phyloP scores from a whole-genome alignment of 225 moss, liverwort and hornwort species.

The Bryoerythrophyllum caledonicum region DNA sequence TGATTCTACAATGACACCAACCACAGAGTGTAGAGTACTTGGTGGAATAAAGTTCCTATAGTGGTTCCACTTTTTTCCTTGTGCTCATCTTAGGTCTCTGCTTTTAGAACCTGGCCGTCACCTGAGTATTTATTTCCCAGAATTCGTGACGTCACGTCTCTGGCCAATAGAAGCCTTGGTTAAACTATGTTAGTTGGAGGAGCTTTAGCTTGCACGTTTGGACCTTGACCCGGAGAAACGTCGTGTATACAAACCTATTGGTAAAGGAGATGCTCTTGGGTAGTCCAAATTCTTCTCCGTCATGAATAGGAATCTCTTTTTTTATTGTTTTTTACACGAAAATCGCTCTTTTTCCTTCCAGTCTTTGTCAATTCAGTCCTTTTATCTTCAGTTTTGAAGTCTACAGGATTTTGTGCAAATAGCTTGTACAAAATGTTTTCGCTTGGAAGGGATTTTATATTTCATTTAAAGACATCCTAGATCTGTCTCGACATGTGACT shows the following conservation, averaged over 20 bases:
- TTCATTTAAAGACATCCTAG: background rate
- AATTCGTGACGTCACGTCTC: constrained; percentile 13
- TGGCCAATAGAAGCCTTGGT: constrained; percentile 19
- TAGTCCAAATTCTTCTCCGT: constrained; percentile 15
- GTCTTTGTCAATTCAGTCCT: background rate
- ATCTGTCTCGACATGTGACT: background rate
- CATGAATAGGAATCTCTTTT: background rate
- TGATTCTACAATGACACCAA: constrained; percentile 28
- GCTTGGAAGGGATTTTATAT: background rate
- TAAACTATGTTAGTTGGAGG: constrained; percentile 26
- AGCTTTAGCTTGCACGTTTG: constrained; percentile 20
- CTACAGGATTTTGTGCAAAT: background rate
- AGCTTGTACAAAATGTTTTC: background rate
- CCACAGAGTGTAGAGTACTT: constrained; percentile 37
- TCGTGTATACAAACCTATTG: constrained; percentile 43
- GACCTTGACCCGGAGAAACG: constrained; percentile 30
- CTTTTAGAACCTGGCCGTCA: constrained; percentile 19
- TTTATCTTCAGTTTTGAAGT: background rate
- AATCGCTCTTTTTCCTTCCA: background rate
- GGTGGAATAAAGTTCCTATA: constrained; percentile 43
- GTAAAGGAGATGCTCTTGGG: constrained; percentile 28
- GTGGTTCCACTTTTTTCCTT: constrained; percentile 35
- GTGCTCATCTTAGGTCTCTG: constrained; percentile 32
- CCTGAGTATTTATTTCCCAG: constrained; percentile 26
- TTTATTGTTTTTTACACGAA: background rate